Base-by-base conservation (phyloP, 2,329 filamentous ascomycete species). In the Neonectria ditissima region DNA sequence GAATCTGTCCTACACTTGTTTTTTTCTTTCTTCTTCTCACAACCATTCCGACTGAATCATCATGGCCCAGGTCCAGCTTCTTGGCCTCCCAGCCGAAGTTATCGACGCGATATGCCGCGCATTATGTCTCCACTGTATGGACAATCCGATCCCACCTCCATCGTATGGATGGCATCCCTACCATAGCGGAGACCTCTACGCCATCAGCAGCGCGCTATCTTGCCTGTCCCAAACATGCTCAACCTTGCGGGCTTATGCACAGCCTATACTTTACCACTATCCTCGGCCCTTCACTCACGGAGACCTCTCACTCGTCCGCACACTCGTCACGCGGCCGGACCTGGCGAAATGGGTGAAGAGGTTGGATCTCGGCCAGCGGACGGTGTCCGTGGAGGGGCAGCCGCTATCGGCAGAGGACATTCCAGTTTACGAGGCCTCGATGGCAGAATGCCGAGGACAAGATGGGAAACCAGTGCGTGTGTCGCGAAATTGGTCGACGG, bases 21-120 rank as follows among this genome's bases (percentile, higher is more conserved):
- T 5, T 14, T n/a, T n/a, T n/a, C n/a, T 34, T 13, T 34, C 28
- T 30, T 30, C 28, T 30, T 10, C 28, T 10, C 9, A 30, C 28
- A 30, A 8, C 28, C 11, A 2, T 10, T 2, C 28, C 28, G 28
- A 7, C 11, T 30, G 28, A 30, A 30, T 44, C 50, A 28, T 22
- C 45, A 59, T 63, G n/a, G n/a, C n/a, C n/a, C n/a, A n/a, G 54
- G 16, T 28, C 34, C 41, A 20, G 22, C 41, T 63, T 13, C 37
- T 58, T 24, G 54, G 54, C 1, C 26, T 63, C 3, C 60, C 60
- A 7, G 18, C 54, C 3, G 54, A 63, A 11, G 14, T 58, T 32
- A 13, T 54, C 4, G 30, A 54, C 30, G 48, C 22, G 10, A 54
- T 63, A 16, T 63, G 54, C 24, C 20, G 30, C 11, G 11, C 34